Conservation (phyloP, 139 green algal genomes). For the Nannochloris sp. region DNA sequence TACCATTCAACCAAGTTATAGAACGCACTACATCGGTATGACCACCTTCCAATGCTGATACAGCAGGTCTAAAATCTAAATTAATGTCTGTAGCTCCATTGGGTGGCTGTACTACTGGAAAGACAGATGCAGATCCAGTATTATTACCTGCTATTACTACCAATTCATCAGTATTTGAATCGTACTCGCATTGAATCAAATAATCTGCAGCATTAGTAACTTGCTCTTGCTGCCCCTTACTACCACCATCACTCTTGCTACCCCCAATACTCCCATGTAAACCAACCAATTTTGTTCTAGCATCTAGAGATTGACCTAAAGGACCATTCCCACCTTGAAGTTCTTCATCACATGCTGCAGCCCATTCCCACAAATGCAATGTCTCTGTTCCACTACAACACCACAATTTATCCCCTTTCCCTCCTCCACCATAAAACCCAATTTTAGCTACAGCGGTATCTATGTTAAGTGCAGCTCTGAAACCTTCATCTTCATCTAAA, state of each 20-base stretch:
- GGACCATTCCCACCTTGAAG: slow-evolving; percentile 30
- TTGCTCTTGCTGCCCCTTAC: neutral
- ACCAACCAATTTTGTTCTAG: slow-evolving; percentile 18
- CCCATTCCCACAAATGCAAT: slow-evolving; percentile 78
- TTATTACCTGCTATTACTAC: slow-evolving; percentile 44
- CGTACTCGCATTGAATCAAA: slow-evolving; percentile 54
- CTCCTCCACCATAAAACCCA: slow-evolving; percentile 43
- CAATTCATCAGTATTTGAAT: slow-evolving; percentile 34
- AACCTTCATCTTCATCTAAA: slow-evolving; percentile 59
- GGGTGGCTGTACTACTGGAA: slow-evolving; percentile 42
- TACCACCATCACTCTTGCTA: neutral
- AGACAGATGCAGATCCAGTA: slow-evolving; percentile 43
- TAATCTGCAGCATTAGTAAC: slow-evolving; percentile 41
- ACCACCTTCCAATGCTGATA: slow-evolving; percentile 33
- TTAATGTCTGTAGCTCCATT: neutral
- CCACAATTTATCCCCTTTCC: slow-evolving; percentile 42
- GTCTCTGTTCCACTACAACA: slow-evolving; percentile 55
- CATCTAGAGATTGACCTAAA: slow-evolving; percentile 42
- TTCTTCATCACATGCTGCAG: slow-evolving; percentile 39
- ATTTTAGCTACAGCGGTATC: slow-evolving; percentile 58
- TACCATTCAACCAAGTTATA: slow-evolving; percentile 38
- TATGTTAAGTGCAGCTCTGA: slow-evolving; percentile 63
- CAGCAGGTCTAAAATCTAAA: slow-evolving; percentile 26
- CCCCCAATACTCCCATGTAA: neutral
- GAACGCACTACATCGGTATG: slow-evolving; percentile 55